A percentile compares a stretch with the other conserved stretches of the same genome.
Conservation (phyloP, 208 protist species). For the Leishmania braziliensis region DNA sequence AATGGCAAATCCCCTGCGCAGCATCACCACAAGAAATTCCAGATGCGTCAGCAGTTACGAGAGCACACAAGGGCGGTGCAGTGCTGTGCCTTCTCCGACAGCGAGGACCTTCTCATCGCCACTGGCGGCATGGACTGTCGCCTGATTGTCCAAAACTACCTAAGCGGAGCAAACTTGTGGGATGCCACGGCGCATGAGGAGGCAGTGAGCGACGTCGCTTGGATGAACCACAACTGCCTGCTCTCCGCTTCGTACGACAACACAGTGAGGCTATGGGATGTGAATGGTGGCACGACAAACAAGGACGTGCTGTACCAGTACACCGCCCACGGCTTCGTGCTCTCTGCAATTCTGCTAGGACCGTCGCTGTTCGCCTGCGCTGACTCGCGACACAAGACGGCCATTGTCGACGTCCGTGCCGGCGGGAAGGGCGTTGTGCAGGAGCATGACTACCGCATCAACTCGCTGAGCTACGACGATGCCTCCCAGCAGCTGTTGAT, state of each 20-base stretch:
- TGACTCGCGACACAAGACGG: slow-evolving; percentile 68
- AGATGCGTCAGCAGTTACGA: slow-evolving; percentile 65
- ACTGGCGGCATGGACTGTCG: slow-evolving; percentile 82
- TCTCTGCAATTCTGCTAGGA: slow-evolving; percentile 69
- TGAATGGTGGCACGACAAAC: slow-evolving; percentile 39
- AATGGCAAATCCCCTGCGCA: slow-evolving; percentile 20
- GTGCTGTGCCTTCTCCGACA: slow-evolving; percentile 75
- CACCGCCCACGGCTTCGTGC: slow-evolving; percentile 70
- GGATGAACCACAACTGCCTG: slow-evolving; percentile 74
- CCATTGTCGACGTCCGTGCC: slow-evolving; percentile 66
- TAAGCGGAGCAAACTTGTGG: slow-evolving; percentile 67
- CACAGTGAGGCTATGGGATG: slow-evolving; percentile 88
- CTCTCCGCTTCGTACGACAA: slow-evolving; percentile 86
- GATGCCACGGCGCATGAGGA: slow-evolving; percentile 73
- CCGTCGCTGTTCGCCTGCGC: slow-evolving; percentile 81
- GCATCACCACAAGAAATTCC: slow-evolving; percentile 48
- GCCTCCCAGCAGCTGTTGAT: slow-evolving; percentile 63
- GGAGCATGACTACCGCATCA: slow-evolving; percentile 75
- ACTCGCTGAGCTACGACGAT: slow-evolving; percentile 76
- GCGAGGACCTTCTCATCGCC: slow-evolving; percentile 63
- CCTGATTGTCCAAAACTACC: slow-evolving; percentile 82
- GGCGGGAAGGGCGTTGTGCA: slow-evolving; percentile 49
- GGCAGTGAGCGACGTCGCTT: slow-evolving; percentile 72
- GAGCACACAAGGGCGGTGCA: slow-evolving; percentile 85
- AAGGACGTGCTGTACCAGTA: slow-evolving; percentile 59